Evolutionary conservation across 192 early-diverging fungal genomes (phyloP), one percentile per base, ranked within the genome.

Genomic region (Entophlyctis luteolus): DNA sequence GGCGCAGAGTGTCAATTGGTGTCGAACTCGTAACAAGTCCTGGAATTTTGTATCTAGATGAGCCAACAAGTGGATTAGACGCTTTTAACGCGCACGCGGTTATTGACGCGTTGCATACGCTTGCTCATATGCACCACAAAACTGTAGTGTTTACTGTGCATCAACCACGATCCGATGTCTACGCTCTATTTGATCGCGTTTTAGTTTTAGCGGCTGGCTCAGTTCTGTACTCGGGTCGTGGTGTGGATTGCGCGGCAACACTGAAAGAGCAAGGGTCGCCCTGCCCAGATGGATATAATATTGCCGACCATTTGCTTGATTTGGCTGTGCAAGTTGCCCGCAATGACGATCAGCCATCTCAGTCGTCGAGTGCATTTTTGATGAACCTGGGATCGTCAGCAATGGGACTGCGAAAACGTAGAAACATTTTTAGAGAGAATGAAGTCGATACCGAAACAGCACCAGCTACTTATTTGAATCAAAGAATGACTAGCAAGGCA

Each of bases 151-250:
- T 92, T 73, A 92, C 90, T 29, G 60, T 63, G 46, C 94, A 97
- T 70, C 93, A 95, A 74, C 94, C 94, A 22, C 82, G 84, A 39
- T 89, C 88, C 3, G 86, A 91, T 55, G 84, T 93, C 47, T 94
- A 88, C 76, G 79, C 80, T 20, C 77, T 89, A 27, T 94, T 95
- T 74, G 90, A 94, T 79, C 83, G 89, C 58, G 83, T 93, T 3
- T 80, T 92, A 32, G 68, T 95, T 46, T 68, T 93, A 37, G 78
- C 86, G 48, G 80, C 77, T 22, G 93, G 93, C 14, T 62, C 77
- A 16, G 57, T 78, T 2, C 76, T 90, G 28, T 91, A 88, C 56
- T 81, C 76, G 67, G 90, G 89, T 18, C 67, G 79, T 0, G 77
- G 79, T 3, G 65, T 67, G 16, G 75, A 62, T 0, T 57, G 80